Percentiles rank a stretch among this genome's conserved stretches.
These are phyloP conservation scores for Mitragyna speciosa DNA, from an alignment of 257 asterid genomes.

Conservation along the genomic window DNA sequence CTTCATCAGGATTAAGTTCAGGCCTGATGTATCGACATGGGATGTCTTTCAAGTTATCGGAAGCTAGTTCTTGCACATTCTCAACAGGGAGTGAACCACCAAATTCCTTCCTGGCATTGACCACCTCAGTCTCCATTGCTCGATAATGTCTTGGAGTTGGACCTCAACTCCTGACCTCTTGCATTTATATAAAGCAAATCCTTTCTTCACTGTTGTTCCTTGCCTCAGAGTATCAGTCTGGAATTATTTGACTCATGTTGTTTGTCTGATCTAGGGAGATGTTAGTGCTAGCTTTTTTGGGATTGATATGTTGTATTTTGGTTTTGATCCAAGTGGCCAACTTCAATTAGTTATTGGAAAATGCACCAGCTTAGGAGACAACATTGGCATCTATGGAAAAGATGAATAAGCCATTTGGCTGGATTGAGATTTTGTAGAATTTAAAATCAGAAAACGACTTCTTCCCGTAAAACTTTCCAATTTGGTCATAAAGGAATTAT, in stretches of 20 bases:
- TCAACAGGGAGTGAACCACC: slow-evolving; percentile 41
- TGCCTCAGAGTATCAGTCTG: not conserved
- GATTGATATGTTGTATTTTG: not conserved
- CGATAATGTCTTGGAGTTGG: not conserved
- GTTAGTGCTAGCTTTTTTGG: not conserved
- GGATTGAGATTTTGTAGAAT: not conserved
- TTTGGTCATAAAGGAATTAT: not conserved
- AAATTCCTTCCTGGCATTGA: not conserved
- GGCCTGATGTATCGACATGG: slow-evolving; percentile 32
- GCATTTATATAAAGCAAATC: not conserved
- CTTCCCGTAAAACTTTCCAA: not conserved
- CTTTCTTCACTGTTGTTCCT: not conserved
- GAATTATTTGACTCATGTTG: not conserved
- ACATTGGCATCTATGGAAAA: not conserved
- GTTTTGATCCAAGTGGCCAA: not conserved
- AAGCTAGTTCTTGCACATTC: slow-evolving; percentile 38
- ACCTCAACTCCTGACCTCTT: not conserved
- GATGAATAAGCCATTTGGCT: not conserved
- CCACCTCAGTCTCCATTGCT: not conserved
- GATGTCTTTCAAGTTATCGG: slow-evolving; percentile 17
- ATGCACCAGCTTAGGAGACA: not conserved
- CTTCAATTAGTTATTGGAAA: not conserved
- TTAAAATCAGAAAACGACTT: not conserved
- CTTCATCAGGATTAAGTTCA: slow-evolving; percentile 20
- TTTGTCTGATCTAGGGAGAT: not conserved